Base-by-base conservation (phyloP, 164 flowering plant genomes). In the Stephania japonica region DNA sequence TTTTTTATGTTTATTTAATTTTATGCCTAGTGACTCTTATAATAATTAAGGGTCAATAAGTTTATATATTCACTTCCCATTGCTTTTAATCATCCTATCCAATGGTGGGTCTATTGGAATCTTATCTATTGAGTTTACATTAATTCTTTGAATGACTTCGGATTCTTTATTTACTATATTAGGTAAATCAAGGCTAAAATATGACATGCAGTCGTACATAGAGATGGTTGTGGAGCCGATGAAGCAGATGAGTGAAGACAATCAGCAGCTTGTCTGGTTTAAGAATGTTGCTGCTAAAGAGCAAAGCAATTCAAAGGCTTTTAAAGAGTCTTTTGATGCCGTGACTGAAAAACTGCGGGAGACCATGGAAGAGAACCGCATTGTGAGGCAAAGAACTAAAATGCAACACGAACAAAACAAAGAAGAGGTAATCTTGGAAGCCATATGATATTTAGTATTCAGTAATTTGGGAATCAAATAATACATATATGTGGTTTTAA, bases 181-280 rank as follows among this genome's bases (percentile, higher is more conserved):
- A 94, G 98, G 94, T 0, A 95, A 93, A 73, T 65, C 87, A 4
- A 88, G 72, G 76, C 79, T 88, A 76, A 95, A 89, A 72, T 95
- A 75, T 77, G 99, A 95, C 66, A 79, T 95, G 83, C 81, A 83
- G 70, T 91, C 99, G 0, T 90, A 90, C 78, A 82, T 84, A 32
- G 99, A 93, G 80, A 86, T 78, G 88, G 97, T 93, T 24, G 89
- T 87, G 18, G 70, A 64, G 14, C 91, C 84, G 32, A 79, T 91
- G 79, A 87, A 82, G 75, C 89, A 90, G 74, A 90, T 90, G 94
- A 83, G 83, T 25, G 97, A 93, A 81, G 97, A 91, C 44, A 91
- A 89, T 77, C 92, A 95, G 63, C 87, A 84, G 72, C 88, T 91
- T n/a, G 63, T 72, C 27, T 88, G 78, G 79, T 80, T 74, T 2